Conservation (phyloP, 345 rosid genomes). For the Aquilaria malaccensis region DNA sequence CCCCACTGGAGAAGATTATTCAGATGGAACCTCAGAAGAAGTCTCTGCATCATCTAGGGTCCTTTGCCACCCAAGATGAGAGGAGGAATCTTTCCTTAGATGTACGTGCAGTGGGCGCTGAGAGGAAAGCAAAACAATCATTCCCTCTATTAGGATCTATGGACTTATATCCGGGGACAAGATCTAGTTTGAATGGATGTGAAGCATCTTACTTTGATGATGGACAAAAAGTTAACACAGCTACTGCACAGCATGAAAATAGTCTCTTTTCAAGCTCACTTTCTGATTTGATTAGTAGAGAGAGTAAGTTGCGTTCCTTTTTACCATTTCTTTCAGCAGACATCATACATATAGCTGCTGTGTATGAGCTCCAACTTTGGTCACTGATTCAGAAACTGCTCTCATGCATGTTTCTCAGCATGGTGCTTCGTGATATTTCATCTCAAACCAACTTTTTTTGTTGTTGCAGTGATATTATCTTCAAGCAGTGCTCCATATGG, state of each 20-base stretch:
- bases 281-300: slow-evolving; percentile 44
- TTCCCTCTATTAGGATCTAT: slow-evolving; percentile 15
- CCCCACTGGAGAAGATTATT: slow-evolving; percentile 19
- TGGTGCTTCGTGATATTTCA: slow-evolving; percentile 5
- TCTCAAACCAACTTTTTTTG: slow-evolving; percentile 8
- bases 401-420: slow-evolving; percentile 1
- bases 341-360: background rate
- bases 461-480: slow-evolving; percentile 43
- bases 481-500: slow-evolving; percentile 28
- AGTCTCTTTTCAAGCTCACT: slow-evolving; percentile 63
- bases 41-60: slow-evolving; percentile 20
- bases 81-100: slow-evolving; percentile 23
- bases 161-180: slow-evolving; percentile 17
- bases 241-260: slow-evolving; percentile 36
- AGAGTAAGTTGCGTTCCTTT: slow-evolving; percentile 28
- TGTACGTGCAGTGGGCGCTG: slow-evolving; percentile 27
- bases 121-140: slow-evolving; percentile 21
- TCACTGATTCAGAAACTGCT: background rate
- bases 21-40: slow-evolving; percentile 22
- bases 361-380: background rate
- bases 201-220: slow-evolving; percentile 17
- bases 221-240: slow-evolving; percentile 18
- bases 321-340: background rate
- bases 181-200: slow-evolving; percentile 19
- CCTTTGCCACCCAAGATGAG: slow-evolving; percentile 21